Evolutionary conservation across 2,329 filamentous ascomycete species (phyloP).

Genomic region (Thielaviopsis euricoi): DNA sequence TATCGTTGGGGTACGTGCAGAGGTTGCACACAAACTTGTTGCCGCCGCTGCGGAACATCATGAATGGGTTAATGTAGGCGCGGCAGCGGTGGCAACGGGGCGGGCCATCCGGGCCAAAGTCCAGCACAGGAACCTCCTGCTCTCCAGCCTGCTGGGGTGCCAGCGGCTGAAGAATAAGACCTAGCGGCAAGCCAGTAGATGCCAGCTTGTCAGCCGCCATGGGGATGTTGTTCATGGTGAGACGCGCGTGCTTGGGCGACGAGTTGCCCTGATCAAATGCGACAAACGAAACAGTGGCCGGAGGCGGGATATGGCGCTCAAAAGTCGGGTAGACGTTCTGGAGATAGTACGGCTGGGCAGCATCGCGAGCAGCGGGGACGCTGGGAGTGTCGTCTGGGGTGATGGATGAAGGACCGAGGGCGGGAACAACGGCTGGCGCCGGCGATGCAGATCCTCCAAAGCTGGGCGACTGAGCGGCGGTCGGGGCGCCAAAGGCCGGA

Average conservation of each 20-base stretch:
- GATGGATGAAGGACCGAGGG: slow-evolving; percentile 35
- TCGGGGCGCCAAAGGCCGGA: not conserved
- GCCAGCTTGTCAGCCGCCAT: slow-evolving; percentile 62
- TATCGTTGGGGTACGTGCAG: slow-evolving; percentile 91
- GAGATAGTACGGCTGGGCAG: slow-evolving; percentile 68
- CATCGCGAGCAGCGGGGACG: slow-evolving; percentile 70
- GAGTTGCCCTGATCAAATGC: slow-evolving; percentile 94
- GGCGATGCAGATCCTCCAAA: slow-evolving; percentile 17
- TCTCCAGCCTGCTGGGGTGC: slow-evolving; percentile 73
- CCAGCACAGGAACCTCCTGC: slow-evolving; percentile 72
- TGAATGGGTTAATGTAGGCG: slow-evolving; percentile 97
- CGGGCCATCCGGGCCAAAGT: slow-evolving; percentile 83
- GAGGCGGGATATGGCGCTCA: slow-evolving; percentile 81
- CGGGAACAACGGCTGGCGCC: slow-evolving; percentile 17
- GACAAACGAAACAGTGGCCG: slow-evolving; percentile 74
- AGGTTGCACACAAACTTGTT: slow-evolving; percentile 98
- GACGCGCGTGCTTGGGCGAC: slow-evolving; percentile 80
- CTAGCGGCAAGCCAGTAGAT: slow-evolving; percentile 70
- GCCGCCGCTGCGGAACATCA: slow-evolving; percentile 87
- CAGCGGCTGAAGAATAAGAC: slow-evolving; percentile 75
- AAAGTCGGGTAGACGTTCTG: slow-evolving; percentile 87
- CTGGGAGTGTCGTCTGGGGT: slow-evolving; percentile 89
- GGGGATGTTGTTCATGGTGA: slow-evolving; percentile 89
- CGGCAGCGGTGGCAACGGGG: slow-evolving; percentile 85
- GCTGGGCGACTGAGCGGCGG: slow-evolving; percentile 32